Conservation (phyloP, 78 protist species). For the Dictyostelium brefeldianum region DNA sequence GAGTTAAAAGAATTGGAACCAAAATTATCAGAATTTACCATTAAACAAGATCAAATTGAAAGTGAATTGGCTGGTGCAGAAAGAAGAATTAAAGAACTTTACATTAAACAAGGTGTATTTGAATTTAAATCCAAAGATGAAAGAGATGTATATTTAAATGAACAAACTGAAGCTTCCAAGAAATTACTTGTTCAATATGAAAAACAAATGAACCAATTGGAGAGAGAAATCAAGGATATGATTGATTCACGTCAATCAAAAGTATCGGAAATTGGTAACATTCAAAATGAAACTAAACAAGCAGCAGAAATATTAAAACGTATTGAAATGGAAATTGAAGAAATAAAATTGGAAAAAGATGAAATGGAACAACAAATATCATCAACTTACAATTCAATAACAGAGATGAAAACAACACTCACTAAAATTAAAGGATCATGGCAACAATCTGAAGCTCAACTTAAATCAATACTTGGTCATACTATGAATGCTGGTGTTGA, state of each 20-base stretch:
- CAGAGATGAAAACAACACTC: neutral
- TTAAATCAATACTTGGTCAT: slow-evolving; percentile 20
- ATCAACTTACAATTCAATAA: neutral
- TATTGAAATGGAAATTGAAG: neutral
- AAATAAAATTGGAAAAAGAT: slow-evolving; percentile 11
- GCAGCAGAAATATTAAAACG: slow-evolving; percentile 22
- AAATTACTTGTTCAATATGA: slow-evolving; percentile 26
- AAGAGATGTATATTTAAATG: slow-evolving; percentile 85
- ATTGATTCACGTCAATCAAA: neutral
- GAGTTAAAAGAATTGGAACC: slow-evolving; percentile 26
- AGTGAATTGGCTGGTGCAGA: slow-evolving; percentile 4
- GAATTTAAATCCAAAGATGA: slow-evolving; percentile 84
- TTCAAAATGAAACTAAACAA: neutral
- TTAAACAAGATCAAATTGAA: slow-evolving; percentile 26
- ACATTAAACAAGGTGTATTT: slow-evolving; percentile 86
- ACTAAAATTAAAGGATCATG: neutral
- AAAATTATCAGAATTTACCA: neutral
- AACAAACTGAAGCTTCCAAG: slow-evolving; percentile 40
- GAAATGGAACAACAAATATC: slow-evolving; percentile 1
- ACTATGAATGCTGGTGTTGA: slow-evolving; percentile 37
- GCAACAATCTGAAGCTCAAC: slow-evolving; percentile 34
- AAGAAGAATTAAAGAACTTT: slow-evolving; percentile 63
- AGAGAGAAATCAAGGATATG: neutral
- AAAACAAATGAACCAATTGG: neutral
- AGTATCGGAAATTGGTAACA: neutral